Evolutionary conservation across 129 eudicot genomes (phyloP).

Genomic region (Rutidosis leptorrhynchoides): DNA sequence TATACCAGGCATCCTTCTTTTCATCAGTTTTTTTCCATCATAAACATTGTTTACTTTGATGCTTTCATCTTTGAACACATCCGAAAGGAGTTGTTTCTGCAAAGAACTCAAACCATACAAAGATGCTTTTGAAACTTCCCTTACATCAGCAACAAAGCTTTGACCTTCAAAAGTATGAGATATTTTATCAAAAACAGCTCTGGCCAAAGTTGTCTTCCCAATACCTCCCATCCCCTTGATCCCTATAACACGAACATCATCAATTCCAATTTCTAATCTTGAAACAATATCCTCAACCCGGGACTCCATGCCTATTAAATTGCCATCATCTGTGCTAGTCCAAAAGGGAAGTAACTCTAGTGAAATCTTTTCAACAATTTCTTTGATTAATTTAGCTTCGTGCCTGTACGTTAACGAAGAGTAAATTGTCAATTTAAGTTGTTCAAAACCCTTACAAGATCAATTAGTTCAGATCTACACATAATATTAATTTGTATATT

Average conservation of each 20-base stretch:
- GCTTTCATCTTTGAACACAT: not conserved
- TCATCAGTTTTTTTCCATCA: not conserved
- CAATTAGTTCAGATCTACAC: too few species aligned
- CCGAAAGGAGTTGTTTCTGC: not conserved
- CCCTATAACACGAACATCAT: not conserved
- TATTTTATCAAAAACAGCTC: not conserved
- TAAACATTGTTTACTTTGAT: not conserved
- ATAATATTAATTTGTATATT: too few species aligned
- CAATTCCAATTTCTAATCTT: not conserved
- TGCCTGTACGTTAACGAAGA: not conserved
- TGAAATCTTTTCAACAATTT: not conserved
- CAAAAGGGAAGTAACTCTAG: not conserved
- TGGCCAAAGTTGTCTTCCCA: too few species aligned
- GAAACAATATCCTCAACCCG: not conserved
- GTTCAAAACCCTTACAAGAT: not conserved
- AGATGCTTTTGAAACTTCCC: conserved; percentile 1
- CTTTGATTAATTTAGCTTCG: not conserved
- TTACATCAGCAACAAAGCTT: too few species aligned
- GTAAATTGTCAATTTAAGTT: not conserved
- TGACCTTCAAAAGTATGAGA: not conserved
- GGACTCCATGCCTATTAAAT: not conserved
- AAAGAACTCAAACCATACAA: not conserved
- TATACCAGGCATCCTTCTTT: not conserved
- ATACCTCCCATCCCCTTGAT: not conserved
- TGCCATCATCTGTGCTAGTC: not conserved